Evolutionary conservation across 164 flowering plant species (phyloP).

Genomic region (Sextonia rubra): DNA sequence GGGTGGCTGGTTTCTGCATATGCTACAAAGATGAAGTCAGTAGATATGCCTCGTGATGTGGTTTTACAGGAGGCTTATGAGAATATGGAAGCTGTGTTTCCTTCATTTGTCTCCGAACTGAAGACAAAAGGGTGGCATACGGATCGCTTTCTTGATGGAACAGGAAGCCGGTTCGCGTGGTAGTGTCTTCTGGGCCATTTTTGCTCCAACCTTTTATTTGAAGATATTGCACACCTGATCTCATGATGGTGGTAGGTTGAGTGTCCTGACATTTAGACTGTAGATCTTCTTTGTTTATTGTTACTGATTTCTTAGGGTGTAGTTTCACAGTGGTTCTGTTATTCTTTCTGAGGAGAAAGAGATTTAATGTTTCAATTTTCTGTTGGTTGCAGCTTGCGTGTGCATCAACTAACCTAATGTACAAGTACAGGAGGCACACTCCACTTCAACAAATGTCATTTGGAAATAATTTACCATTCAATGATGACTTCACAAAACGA

Average conservation of each 20-base stretch:
- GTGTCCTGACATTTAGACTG: background rate
- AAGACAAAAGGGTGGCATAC: constrained; percentile 94
- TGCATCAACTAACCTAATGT: background rate
- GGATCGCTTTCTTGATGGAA: constrained; percentile 87
- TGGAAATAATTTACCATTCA: background rate
- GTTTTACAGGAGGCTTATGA: constrained; percentile 57
- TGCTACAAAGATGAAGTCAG: constrained; percentile 44
- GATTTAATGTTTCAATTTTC: background rate
- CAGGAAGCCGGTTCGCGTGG: constrained; percentile 75
- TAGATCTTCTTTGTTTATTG: background rate
- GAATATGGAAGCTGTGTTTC: constrained; percentile 48
- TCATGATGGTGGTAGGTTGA: background rate
- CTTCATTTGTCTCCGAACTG: constrained; percentile 55
- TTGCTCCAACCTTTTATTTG: background rate
- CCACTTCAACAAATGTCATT: background rate
- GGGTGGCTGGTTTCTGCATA: constrained; percentile 98
- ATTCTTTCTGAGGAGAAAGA: background rate
- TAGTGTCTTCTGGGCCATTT: constrained; percentile 13
- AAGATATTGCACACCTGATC: background rate
- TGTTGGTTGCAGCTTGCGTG: background rate
- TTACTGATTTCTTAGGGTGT: background rate
- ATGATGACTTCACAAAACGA: background rate
- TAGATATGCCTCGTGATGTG: constrained; percentile 11
- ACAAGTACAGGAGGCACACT: background rate
- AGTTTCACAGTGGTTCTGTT: background rate